Conservation (phyloP, 1,139 yeast species). For the Candida sanyaensis region DNA sequence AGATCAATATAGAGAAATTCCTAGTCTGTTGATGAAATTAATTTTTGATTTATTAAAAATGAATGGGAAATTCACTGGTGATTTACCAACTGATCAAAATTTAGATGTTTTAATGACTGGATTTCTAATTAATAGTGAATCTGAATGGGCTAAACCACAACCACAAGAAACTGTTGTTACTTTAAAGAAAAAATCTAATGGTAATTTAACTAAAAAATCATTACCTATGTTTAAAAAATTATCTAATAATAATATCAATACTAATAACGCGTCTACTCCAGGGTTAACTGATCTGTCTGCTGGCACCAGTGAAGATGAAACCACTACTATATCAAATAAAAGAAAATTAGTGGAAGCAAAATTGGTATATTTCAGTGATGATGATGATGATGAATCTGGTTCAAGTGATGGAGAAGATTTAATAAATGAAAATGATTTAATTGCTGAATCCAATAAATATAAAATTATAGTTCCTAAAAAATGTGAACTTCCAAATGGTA, state of each 20-base stretch:
- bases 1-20: conserved; percentile 35
- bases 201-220: conserved; percentile 13
- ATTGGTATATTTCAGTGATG: conserved; percentile 52
- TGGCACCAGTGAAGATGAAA: conserved; percentile 29
- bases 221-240: conserved; percentile 32
- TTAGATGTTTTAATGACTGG: conserved; percentile 68
- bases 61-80: conserved; percentile 57
- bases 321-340: conserved; percentile 34
- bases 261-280: conserved; percentile 11
- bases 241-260: conserved; percentile 5
- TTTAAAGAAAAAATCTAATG: conserved; percentile 9
- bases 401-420: conserved; percentile 28
- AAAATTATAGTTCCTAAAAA: conserved; percentile 47
- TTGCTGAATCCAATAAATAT: conserved; percentile 28
- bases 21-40: conserved; percentile 41
- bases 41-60: conserved; percentile 42
- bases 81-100: conserved; percentile 49
- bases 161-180: conserved; percentile 23
- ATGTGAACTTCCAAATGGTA: conserved; percentile 56
- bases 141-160: conserved; percentile 48
- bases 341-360: conserved; percentile 49
- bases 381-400: conserved; percentile 41
- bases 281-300: conserved; percentile 49
- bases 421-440: conserved; percentile 46
- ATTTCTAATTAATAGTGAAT: conserved; percentile 43